Percentiles rank a stretch among this genome's conserved stretches.
Evolutionary conservation across 345 rosid species (phyloP).

Genomic region (Leavenworthia alabamica): DNA sequence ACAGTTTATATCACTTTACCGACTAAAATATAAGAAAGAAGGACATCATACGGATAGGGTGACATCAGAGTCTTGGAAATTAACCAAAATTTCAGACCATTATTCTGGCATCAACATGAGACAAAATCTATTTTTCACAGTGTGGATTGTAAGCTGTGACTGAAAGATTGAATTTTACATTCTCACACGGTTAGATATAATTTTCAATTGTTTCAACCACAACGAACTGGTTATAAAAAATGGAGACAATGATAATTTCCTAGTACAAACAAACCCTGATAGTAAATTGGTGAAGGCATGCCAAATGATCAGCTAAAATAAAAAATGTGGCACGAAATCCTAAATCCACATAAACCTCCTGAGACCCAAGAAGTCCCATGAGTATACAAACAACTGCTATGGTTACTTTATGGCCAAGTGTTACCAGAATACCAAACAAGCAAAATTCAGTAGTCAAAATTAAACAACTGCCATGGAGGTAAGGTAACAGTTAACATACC

Average conservation of each 20-base stretch:
- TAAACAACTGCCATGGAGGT: neutral
- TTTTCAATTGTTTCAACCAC: neutral
- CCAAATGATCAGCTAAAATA: neutral
- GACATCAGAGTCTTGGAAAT: neutral
- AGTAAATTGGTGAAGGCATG: neutral
- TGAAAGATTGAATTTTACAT: neutral
- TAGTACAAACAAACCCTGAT: neutral
- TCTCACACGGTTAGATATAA: neutral
- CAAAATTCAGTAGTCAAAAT: neutral
- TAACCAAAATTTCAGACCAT: neutral
- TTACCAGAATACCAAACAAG: slow-evolving; percentile 3
- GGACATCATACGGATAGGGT: neutral
- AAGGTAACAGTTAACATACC: slow-evolving; percentile 61
- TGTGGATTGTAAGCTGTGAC: neutral
- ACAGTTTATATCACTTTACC: neutral
- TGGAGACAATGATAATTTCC: neutral
- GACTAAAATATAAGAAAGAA: neutral
- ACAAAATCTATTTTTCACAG: neutral
- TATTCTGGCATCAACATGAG: neutral
- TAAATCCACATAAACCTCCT: neutral
- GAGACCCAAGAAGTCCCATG: neutral
- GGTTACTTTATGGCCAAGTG: neutral
- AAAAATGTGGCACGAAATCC: neutral
- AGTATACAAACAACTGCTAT: neutral
- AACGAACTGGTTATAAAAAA: neutral